phyloP scores from a whole-genome alignment of 140 eudicot species.

The Stevia rebaudiana region DNA sequence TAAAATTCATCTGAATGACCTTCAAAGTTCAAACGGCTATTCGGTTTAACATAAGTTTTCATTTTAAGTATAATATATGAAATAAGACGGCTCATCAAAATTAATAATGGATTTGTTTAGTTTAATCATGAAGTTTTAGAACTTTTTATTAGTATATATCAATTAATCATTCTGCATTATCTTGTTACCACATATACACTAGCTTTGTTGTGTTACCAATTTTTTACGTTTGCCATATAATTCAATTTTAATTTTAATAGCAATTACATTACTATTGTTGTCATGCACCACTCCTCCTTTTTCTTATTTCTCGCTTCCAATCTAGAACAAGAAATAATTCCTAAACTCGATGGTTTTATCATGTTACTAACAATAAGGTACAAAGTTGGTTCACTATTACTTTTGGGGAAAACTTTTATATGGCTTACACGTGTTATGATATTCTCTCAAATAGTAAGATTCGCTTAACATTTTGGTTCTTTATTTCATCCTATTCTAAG shows the following conservation, averaged over 20 bases:
- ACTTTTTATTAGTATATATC: neutral
- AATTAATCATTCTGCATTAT: neutral
- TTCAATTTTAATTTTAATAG: neutral
- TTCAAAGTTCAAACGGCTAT: too few relatives aligned
- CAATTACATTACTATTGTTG: neutral
- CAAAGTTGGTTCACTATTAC: conserved; percentile 11
- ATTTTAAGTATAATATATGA: too few relatives aligned
- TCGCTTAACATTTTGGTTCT: neutral
- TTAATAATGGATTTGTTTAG: neutral
- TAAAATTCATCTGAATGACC: too few relatives aligned
- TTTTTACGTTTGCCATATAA: neutral
- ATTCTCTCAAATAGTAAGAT: neutral
- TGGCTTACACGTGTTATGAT: neutral
- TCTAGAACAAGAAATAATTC: conserved; percentile 31
- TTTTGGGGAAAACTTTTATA: neutral
- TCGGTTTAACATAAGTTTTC: too few relatives aligned
- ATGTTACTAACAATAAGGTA: conserved; percentile 11
- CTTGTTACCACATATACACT: neutral
- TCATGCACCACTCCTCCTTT: conserved; percentile 5
- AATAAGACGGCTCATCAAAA: too few relatives aligned
- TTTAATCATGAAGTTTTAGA: neutral
- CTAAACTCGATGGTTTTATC: conserved; percentile 16
- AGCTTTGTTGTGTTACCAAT: conserved; percentile 12
- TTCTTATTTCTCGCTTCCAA: neutral
- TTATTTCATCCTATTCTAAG: neutral